Evolutionary conservation across 352 stramenopile species (phyloP).

Genomic region (Globisporangium iwayamae): DNA sequence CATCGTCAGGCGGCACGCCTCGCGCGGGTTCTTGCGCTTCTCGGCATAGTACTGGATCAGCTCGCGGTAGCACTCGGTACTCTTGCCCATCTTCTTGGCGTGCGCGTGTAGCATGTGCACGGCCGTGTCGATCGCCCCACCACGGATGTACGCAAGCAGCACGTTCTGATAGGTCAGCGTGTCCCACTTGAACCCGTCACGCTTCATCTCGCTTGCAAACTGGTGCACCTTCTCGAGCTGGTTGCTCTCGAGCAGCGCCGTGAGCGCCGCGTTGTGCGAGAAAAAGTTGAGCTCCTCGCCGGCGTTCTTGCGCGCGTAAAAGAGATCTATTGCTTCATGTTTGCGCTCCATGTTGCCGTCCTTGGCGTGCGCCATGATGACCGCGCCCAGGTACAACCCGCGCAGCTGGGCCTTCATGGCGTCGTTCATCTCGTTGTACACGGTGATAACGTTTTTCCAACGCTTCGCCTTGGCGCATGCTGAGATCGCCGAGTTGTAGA

Average conservation of each 20-base stretch:
- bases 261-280: slow-evolving; percentile 63
- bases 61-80: slow-evolving; percentile 69
- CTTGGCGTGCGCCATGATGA: slow-evolving; percentile 78
- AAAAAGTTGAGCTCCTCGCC: slow-evolving; percentile 61
- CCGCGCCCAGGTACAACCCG: slow-evolving; percentile 56
- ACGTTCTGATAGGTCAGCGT: slow-evolving; percentile 63
- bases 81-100: slow-evolving; percentile 67
- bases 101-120: slow-evolving; percentile 67
- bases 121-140: slow-evolving; percentile 51
- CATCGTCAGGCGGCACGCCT: slow-evolving; percentile 73
- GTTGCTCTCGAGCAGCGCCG: slow-evolving; percentile 47
- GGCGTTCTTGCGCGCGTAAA: slow-evolving; percentile 34
- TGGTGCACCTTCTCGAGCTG: slow-evolving; percentile 56
- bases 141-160: slow-evolving; percentile 60
- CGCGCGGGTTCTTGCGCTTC: slow-evolving; percentile 53
- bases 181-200: slow-evolving; percentile 58
- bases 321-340: slow-evolving; percentile 50
- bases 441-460: slow-evolving; percentile 57
- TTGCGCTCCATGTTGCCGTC: slow-evolving; percentile 29
- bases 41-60: slow-evolving; percentile 65
- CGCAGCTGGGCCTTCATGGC: slow-evolving; percentile 34
- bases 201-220: slow-evolving; percentile 58
- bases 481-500: slow-evolving; percentile 80
- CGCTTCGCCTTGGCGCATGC: slow-evolving; percentile 73
- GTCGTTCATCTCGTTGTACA: slow-evolving; percentile 60